These are phyloP conservation scores for Moniliophthora roreri DNA, from an alignment of 1,284 basidiomycete genomes.

Conservation along the genomic window DNA sequence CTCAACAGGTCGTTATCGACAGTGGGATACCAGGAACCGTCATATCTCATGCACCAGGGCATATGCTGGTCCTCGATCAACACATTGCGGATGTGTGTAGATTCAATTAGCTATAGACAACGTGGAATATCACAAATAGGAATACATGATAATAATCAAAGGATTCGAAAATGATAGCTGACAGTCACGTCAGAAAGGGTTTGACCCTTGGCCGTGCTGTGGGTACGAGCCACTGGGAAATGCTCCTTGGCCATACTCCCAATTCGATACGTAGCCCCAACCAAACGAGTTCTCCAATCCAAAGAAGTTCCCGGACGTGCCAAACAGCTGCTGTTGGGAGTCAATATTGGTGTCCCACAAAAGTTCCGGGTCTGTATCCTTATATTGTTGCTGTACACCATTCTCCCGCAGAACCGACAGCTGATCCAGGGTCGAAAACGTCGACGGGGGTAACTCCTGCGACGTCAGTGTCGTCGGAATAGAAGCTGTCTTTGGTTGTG, in stretches of 20 bases:
- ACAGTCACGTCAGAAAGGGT: background rate
- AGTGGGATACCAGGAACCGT: background rate
- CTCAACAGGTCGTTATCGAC: conserved; percentile 2
- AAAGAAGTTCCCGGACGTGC: background rate
- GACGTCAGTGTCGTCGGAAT: background rate
- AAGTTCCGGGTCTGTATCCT: background rate
- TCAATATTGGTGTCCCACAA: background rate
- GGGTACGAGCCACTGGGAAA: too few species aligned
- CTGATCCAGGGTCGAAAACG: background rate
- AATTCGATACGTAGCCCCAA: background rate
- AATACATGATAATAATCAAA: background rate
- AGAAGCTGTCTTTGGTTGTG: background rate
- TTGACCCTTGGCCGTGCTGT: background rate
- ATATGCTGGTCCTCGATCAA: conserved; percentile 2
- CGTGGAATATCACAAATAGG: background rate
- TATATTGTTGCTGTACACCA: background rate
- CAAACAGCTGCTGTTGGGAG: background rate
- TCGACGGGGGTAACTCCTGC: background rate
- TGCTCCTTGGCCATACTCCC: background rate
- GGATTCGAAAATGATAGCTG: background rate
- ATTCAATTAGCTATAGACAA: background rate
- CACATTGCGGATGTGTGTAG: background rate
- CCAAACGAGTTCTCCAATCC: background rate
- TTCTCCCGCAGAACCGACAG: background rate
- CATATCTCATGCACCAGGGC: background rate